phyloP scores from a whole-genome alignment of 768 basidiomycete species.

The Termitomyces sp. region DNA sequence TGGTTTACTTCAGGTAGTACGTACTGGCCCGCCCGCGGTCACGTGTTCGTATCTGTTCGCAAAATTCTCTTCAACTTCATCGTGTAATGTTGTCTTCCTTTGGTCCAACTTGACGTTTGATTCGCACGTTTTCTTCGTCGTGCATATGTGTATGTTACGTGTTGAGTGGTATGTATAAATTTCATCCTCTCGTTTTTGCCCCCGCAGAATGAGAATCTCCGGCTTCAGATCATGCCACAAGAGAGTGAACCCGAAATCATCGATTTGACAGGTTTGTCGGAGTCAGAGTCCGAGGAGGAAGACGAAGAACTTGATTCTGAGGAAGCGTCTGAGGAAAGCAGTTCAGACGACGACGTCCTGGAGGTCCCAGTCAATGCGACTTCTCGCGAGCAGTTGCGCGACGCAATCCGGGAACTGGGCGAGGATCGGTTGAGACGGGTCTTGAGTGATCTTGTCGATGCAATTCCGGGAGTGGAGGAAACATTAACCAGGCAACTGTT shows the following conservation, averaged over 20 bases:
- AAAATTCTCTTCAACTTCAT: not conserved
- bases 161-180: constrained; percentile 10
- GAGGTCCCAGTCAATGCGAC: constrained; percentile 35
- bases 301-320: constrained; percentile 20
- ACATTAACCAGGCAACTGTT: constrained; percentile 44
- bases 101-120: not conserved
- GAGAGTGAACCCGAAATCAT: constrained; percentile 36
- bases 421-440: constrained; percentile 44
- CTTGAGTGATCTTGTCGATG: constrained; percentile 36
- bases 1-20: too few relatives aligned
- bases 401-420: constrained; percentile 40
- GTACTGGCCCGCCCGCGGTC: constrained; percentile 12
- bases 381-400: constrained; percentile 41
- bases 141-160: constrained; percentile 5
- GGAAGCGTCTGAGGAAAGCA: constrained; percentile 26
- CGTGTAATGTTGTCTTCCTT: not conserved
- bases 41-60: constrained; percentile 13
- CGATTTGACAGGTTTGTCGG: constrained; percentile 42
- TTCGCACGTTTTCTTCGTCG: not conserved
- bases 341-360: constrained; percentile 30
- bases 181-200: not conserved
- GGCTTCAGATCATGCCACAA: constrained; percentile 24
- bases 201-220: constrained; percentile 8
- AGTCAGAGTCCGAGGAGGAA: constrained; percentile 24
- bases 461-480: constrained; percentile 40